Evolutionary conservation across 306 rosid species (phyloP), one percentile per base, ranked within the genome.

Genomic region (Pyrus bretschneideri): DNA sequence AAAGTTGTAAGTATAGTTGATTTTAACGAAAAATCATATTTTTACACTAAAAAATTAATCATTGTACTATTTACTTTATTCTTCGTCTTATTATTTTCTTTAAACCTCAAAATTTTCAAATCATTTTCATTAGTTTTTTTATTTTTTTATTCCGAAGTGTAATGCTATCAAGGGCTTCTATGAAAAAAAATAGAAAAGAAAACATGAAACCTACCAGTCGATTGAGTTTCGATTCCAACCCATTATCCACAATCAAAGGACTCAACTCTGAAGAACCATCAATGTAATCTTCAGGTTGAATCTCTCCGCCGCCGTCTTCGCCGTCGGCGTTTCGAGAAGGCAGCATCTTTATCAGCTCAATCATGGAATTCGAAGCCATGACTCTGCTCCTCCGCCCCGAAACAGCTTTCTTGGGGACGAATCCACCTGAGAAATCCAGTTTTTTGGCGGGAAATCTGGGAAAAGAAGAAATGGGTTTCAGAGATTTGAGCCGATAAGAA

Each of bases 211-310:
- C 9, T 78, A 94, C 98, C 95, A 86, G 35, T 76, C 77, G 79
- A 82, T 94, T 94, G 66, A 92, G 89, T 4, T 55, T 85, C 11
- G 89, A 72, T 74, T 95, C 91, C 68, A 86, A 12, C 22, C 82
- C 81, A 57, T 18, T 77, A 46, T 69, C 65, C 59, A 78, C 60
- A 70, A 77, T 38, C 59, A 45, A 82, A 15, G 71, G 25, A 59
- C 18, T 79, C 67, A 80, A 75, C 74, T 69, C 65, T 3, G 89
- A 72, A 11, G 91, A 58, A 67, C 80, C 86, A 72, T 83, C 86
- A 31, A 79, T 51, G 11, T 83, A 73, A 60, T 86, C 79, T 83
- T 92, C 98, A 46, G 86, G 88, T 76, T 87, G 88, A 67, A 90
- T 44, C 82, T 83, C 87, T 23, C 79, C 73, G 68, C 78, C 62